Evolutionary conservation across 2,329 filamentous ascomycete species (phyloP).

Genomic region (Aaosphaeria arxii): DNA sequence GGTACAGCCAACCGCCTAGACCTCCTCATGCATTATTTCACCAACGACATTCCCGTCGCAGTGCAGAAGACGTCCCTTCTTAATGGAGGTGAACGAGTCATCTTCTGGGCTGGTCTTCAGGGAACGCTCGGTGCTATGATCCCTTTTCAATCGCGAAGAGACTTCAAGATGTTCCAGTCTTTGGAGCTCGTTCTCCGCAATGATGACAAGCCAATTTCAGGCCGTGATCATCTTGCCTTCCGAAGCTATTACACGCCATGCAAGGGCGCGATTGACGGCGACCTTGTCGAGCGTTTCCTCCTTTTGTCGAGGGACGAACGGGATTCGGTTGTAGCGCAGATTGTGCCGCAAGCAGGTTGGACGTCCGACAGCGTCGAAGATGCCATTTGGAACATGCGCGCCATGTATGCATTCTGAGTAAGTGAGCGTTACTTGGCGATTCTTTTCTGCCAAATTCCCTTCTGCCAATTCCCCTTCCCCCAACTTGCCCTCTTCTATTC

Average conservation of each 20-base stretch:
- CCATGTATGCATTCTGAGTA: constrained; percentile 29
- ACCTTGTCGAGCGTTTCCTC: constrained; percentile 89
- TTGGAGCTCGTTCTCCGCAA: constrained; percentile 83
- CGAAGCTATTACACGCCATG: constrained; percentile 93
- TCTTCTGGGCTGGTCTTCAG: constrained; percentile 92
- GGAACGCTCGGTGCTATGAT: constrained; percentile 92
- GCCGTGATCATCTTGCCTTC: constrained; percentile 93
- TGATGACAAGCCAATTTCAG: constrained; percentile 76
- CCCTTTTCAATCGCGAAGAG: constrained; percentile 86
- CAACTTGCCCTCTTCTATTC: no score
- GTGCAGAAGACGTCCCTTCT: constrained; percentile 87
- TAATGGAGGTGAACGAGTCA: constrained; percentile 83
- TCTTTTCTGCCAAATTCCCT: no score
- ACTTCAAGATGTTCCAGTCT: constrained; percentile 96
- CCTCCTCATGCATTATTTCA: constrained; percentile 83
- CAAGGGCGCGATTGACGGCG: constrained; percentile 95
- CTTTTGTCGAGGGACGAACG: constrained; percentile 84
- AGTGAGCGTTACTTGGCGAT: no score
- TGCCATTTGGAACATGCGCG: constrained; percentile 62
- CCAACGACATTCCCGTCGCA: constrained; percentile 88
- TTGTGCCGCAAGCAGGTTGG: constrained; percentile 67
- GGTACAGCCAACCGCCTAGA: constrained; percentile 82
- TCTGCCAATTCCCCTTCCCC: no score
- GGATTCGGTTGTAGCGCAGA: constrained; percentile 87
- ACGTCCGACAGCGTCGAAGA: constrained; percentile 85